Base-by-base conservation (phyloP, 768 basidiomycete species). In the Astraeus odoratus region DNA sequence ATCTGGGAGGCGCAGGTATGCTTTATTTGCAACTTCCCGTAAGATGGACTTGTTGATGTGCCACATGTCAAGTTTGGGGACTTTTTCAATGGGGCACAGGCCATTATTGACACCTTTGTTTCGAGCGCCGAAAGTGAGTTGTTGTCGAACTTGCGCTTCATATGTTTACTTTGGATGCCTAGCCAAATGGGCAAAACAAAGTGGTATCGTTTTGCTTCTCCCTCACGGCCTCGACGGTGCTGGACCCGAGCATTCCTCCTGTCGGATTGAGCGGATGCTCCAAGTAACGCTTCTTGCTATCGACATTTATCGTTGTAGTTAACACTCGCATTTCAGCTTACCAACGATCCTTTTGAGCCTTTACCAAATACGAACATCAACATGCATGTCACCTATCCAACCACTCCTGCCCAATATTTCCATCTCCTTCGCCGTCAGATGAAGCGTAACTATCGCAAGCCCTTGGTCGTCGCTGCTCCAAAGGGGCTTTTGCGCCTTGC, bases 151-250 rank as follows among this genome's bases (percentile, higher is more conserved):
- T 3, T 23, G 9, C 20, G 43, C 34, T 44, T 26, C 4, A 19
- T 22, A 29, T 13, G 15, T 9, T 16, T 1, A 1, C 24, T 27
- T 27, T 22, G 23, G n/a, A 25, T 24, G 15, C 2, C 5, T 23
- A 91, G 89, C 91, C 3, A 96, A 96, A 69, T 96, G 93, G 93
- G 65, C 89, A 38, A 87, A 82, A 59, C 92, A 95, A 66, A 93
- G 89, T 52, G 92, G 86, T 0, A 74, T 96, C 18, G 83, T 90
- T 4, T 66, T 96, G 46, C 76, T 91, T 37, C 72, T 96, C 0
- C 92, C 92, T 20, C 92, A 96, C 49, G 92, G 93, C 13, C 70
- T 90, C 13, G 91, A 96, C 53, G 92, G 92, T 23, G 91, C 92
- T 13, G 92, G 93, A 2, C 92, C 92, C 0, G 92, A 96, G 59